A percentile compares a stretch with the other conserved stretches of the same genome.
Conservation (phyloP, 192 early-diverging fungal species). For the Umbelopsis isabellina region DNA sequence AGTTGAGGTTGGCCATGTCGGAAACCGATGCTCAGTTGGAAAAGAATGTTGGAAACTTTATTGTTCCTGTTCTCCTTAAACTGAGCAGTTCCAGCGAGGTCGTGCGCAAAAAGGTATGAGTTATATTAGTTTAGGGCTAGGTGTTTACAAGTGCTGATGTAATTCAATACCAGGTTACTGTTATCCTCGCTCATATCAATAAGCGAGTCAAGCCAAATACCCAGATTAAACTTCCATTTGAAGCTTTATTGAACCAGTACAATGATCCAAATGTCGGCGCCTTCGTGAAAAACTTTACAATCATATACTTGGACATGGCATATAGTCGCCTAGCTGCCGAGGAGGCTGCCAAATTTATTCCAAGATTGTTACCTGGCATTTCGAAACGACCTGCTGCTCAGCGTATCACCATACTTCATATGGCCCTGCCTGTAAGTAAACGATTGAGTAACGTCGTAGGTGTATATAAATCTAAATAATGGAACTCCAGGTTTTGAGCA, state of each 20-base stretch:
- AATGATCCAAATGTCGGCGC: conserved; percentile 37
- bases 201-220: conserved; percentile 74
- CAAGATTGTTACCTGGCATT: conserved; percentile 66
- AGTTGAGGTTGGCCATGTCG: conserved; percentile 74
- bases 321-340: conserved; percentile 52
- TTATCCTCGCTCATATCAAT: conserved; percentile 81
- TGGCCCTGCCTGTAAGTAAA: conserved; percentile 66
- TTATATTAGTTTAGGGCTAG: neutral
- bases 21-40: conserved; percentile 69
- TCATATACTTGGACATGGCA: conserved; percentile 88
- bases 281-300: conserved; percentile 76
- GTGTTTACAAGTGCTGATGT: neutral
- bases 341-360: conserved; percentile 52
- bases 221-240: conserved; percentile 62
- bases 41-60: conserved; percentile 60
- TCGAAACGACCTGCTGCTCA: conserved; percentile 58
- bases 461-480: neutral
- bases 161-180: conserved; percentile 61
- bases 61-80: conserved; percentile 73
- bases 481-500: conserved; percentile 37
- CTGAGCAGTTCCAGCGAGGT: conserved; percentile 53
- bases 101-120: conserved; percentile 49
- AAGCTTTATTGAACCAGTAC: conserved; percentile 66
- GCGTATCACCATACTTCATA: conserved; percentile 61
- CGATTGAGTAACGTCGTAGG: neutral